These are phyloP conservation scores for Boletus subparvulus DNA, from an alignment of 768 basidiomycete genomes.

Conservation along the genomic window DNA sequence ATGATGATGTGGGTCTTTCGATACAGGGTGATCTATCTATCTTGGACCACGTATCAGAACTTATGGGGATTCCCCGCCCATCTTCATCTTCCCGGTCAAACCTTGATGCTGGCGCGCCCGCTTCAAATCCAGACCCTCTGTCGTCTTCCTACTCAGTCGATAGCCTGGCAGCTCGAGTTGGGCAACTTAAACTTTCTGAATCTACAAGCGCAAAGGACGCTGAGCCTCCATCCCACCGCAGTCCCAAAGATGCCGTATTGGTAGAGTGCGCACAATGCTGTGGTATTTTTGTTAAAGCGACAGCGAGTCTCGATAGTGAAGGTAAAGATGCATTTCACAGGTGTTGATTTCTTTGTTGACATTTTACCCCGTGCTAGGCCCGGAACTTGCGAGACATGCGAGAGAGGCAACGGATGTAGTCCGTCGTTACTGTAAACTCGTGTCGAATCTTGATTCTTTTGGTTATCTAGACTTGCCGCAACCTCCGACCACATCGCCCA, in stretches of 20 bases:
- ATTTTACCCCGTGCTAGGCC: slow-evolving; percentile 1
- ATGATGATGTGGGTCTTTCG: not conserved
- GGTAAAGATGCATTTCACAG: not conserved
- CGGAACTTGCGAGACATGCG: slow-evolving; percentile 20
- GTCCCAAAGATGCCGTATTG: slow-evolving; percentile 17
- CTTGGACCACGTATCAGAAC: slow-evolving; percentile 46
- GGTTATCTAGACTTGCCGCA: not conserved
- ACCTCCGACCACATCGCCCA: not conserved
- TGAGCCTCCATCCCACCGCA: not conserved
- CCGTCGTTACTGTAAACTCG: slow-evolving; percentile 18
- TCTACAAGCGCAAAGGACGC: not conserved
- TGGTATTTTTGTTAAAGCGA: slow-evolving; percentile 45
- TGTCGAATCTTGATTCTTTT: slow-evolving; percentile 12
- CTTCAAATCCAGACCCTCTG: not conserved
- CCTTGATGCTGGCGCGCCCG: not conserved
- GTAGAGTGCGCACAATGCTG: slow-evolving; percentile 43
- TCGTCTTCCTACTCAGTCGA: slow-evolving; percentile 17
- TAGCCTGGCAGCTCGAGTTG: slow-evolving; percentile 15
- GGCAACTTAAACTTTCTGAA: slow-evolving; percentile 21
- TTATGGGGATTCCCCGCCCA: slow-evolving; percentile 34
- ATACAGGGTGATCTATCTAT: slow-evolving; percentile 47
- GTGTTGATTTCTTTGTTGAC: not conserved
- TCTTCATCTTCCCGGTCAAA: slow-evolving; percentile 4
- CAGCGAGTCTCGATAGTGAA: slow-evolving; percentile 32
- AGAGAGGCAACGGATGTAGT: slow-evolving; percentile 19